Evolutionary conservation across 192 early-diverging fungal species (phyloP), one percentile per base, ranked within the genome.

Genomic region (Entomortierella parvispora): DNA sequence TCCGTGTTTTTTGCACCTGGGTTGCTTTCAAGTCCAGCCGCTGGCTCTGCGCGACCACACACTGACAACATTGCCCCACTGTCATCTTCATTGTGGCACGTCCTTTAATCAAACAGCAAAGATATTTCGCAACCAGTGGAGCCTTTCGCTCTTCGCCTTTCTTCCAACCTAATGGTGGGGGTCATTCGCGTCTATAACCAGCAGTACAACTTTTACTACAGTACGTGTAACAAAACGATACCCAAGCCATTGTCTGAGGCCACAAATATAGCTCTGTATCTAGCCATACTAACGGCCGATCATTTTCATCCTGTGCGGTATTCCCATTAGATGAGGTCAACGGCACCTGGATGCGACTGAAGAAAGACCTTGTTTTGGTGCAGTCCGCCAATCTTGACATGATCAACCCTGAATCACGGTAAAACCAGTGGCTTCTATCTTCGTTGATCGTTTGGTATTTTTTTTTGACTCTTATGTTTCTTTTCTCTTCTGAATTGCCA

Each of bases 91-190:
- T 61, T 53, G 31, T 4, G 5, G 12, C 33, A 9, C 17, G 28
- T 3, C 3, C 18, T 46, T 47, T 8, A 15, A 25, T 31, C 15
- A 20, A 11, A 18, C 22, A 68, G 68, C 48, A 64, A 50, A 29
- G 69, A 80, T 48, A 71, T 71, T 25, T 53, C 69, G 2, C 65
- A 67, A 43, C 88, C 88, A 4, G 76, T 81, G 4, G 86, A 88
- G 48, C 88, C 86, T 12, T 71, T 89, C 42, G 88, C 88, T 0
- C 68, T 89, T 22, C 66, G 88, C 14, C 66, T 89, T 40, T 83
- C 81, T 12, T 89, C 88, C 28, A 89, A 88, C 64, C 59, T 89
- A 18, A 84, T 89, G 86, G 57, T 88, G 34, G 88, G 88, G 14
- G 81, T 89, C 10, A 70, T 77, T 33, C 68, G 88, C 11, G 79